phyloP scores from a whole-genome alignment of 1,284 basidiomycete species.

The Naganishia liquefaciens region DNA sequence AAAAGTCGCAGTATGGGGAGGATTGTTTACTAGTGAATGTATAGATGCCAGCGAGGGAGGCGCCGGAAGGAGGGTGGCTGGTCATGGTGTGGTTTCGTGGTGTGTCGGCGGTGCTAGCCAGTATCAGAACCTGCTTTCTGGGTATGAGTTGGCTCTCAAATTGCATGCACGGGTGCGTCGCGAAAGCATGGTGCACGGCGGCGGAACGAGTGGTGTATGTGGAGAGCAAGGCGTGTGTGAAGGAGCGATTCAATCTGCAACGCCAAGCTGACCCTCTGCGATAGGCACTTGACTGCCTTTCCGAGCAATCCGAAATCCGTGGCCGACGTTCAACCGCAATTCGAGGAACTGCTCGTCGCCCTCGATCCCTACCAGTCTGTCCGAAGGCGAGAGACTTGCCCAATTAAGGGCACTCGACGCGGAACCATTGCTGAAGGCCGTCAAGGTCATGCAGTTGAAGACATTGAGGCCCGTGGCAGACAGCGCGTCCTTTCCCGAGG shows the following conservation, averaged over 20 bases:
- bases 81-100: constrained; percentile 11
- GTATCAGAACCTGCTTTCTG: too few species aligned
- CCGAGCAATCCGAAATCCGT: constrained; percentile 10
- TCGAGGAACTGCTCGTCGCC: constrained; percentile 3
- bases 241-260: not conserved
- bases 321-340: constrained; percentile 13
- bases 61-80: constrained; percentile 2
- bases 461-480: constrained; percentile 20
- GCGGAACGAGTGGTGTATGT: too few species aligned
- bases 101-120: not conserved
- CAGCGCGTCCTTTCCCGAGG: constrained; percentile 8
- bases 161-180: too few species aligned
- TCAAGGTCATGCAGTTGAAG: constrained; percentile 4
- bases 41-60: constrained; percentile 6
- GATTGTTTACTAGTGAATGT: constrained; percentile 15
- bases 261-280: not conserved
- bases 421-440: not conserved
- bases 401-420: constrained; percentile 4
- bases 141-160: too few species aligned
- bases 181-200: too few species aligned
- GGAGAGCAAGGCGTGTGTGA: too few species aligned
- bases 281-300: constrained; percentile 13
- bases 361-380: not conserved
- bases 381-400: not conserved
- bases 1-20: constrained; percentile 4